Base-by-base conservation (phyloP, 2,329 filamentous ascomycete species). In the Xylariaceae sp. region DNA sequence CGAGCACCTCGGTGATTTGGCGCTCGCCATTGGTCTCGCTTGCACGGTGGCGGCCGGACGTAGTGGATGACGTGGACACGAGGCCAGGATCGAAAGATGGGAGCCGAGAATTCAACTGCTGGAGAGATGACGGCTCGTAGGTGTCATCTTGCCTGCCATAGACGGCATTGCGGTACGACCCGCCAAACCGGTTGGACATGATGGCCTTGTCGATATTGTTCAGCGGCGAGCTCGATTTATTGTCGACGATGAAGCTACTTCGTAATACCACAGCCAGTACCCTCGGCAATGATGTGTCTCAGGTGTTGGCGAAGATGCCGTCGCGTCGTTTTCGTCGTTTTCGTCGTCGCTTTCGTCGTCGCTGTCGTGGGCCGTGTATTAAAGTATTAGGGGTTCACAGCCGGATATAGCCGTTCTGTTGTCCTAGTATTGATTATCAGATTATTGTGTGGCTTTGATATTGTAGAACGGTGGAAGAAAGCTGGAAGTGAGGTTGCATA, bases 1-100 rank as follows among this genome's bases (percentile, higher is more conserved):
- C 86, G 53, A 97, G 80, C 1, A 96, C 84, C 67, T 84, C 79
- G 53, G 76, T 74, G 60, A 85, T 84, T 71, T 84, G 80, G 53
- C 79, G 75, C 72, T 84, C 81, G 56, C 81, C 81, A 64, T 74
- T 81, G 49, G 80, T 77, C 66, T 72, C 71, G 50, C 66, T 63
- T 3, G 56, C 67, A 37, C 68, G 65, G 52, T 65, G 67, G 13
- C 62, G 55, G 56, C 66, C 60, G 59, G 70, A 65, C 51, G 68
- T 58, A 42, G 63, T 68, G 57, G 64, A 71, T 10, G 37, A 42
- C 11, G 37, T 10, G 11, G 37, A 9, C 37, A 42, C 37, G 65
- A 70, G 73, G 52, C 64, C 66, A 49, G 67, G 63, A 18, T 66
- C 68, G 49, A 66, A 60, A 39, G 73, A 69, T 48, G 73, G 72